phyloP scores from a whole-genome alignment of 306 rosid species.

The Dalbergia cochinchinensis region DNA sequence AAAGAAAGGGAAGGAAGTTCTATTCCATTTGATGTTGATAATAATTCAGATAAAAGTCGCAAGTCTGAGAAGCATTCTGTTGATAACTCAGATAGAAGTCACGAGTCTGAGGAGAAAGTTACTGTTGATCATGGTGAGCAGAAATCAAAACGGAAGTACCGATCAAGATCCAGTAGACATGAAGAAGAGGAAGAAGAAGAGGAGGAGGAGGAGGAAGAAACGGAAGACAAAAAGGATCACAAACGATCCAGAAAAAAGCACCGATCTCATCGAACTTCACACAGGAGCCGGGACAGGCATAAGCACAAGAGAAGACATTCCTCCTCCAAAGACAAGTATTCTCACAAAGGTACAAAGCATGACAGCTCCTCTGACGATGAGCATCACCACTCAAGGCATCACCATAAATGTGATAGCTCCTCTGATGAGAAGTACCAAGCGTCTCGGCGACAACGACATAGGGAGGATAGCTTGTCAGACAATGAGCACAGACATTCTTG shows the following conservation, averaged over 20 bases:
- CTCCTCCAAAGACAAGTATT: constrained; percentile 56
- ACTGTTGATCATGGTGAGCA: constrained; percentile 51
- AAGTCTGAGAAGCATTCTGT: constrained; percentile 52
- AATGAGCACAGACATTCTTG: constrained; percentile 51
- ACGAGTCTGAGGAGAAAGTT: constrained; percentile 50
- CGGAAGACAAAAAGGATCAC: constrained; percentile 52
- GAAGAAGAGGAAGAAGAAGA: constrained; percentile 52
- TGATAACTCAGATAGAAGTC: constrained; percentile 53
- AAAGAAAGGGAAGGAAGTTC: constrained; percentile 86
- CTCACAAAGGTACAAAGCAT: constrained; percentile 38
- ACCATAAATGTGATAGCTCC: constrained; percentile 43
- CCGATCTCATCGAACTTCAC: constrained; percentile 65
- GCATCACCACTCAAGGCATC: constrained; percentile 47
- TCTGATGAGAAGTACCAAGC: constrained; percentile 51
- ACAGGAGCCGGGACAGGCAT: constrained; percentile 58
- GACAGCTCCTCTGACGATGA: constrained; percentile 58
- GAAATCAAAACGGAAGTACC: constrained; percentile 68
- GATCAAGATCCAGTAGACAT: constrained; percentile 62
- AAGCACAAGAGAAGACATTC: constrained; percentile 68
- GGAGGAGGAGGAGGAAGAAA: constrained; percentile 45
- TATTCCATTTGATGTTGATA: constrained; percentile 59
- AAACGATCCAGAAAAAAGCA: constrained; percentile 68
- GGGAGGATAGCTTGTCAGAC: constrained; percentile 47
- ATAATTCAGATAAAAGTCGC: constrained; percentile 55
- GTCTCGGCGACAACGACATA: constrained; percentile 39